Percentiles rank a stretch among this genome's conserved stretches.
Evolutionary conservation across 1,284 basidiomycete genomes (phyloP).

Genomic region (Fomes fomentarius): DNA sequence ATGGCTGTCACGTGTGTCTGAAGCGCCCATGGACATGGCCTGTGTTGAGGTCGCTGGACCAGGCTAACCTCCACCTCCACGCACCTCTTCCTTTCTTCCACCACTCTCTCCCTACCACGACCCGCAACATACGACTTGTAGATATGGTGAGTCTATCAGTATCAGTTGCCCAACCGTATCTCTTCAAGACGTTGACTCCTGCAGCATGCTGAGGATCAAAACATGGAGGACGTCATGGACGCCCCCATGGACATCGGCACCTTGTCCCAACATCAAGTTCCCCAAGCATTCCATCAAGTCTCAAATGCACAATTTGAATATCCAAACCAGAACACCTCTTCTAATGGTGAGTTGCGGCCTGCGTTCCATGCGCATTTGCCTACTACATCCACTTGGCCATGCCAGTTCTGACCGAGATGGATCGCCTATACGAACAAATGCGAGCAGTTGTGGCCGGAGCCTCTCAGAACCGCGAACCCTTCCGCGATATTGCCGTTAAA

Average conservation of each 20-base stretch:
- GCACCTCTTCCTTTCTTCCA: slow-evolving; percentile 1
- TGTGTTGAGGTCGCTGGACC: slow-evolving; percentile 8
- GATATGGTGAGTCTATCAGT: slow-evolving; percentile 17
- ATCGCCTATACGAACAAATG: slow-evolving; percentile 28
- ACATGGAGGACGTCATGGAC: slow-evolving; percentile 28
- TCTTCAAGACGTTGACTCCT: background rate
- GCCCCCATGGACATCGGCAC: slow-evolving; percentile 23
- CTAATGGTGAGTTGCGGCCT: slow-evolving; percentile 20
- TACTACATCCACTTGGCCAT: slow-evolving; percentile 16
- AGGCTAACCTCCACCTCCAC: slow-evolving; percentile 12
- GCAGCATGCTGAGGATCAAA: slow-evolving; percentile 24
- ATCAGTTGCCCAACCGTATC: background rate
- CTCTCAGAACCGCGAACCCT: slow-evolving; percentile 24
- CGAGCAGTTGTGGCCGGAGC: slow-evolving; percentile 21
- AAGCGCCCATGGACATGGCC: slow-evolving; percentile 3
- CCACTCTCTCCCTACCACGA: background rate
- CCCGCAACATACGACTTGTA: background rate
- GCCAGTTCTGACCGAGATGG: slow-evolving; percentile 30
- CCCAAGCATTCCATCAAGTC: slow-evolving; percentile 13
- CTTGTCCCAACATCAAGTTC: slow-evolving; percentile 11
- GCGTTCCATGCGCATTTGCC: slow-evolving; percentile 19
- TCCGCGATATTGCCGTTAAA: slow-evolving; percentile 75
- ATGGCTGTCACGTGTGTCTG: slow-evolving; percentile 9
- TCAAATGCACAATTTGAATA: slow-evolving; percentile 1
- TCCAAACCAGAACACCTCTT: background rate